Evolutionary conservation across 257 asterid species (phyloP), one percentile per base, ranked within the genome.

Genomic region (Jasminum sambac): DNA sequence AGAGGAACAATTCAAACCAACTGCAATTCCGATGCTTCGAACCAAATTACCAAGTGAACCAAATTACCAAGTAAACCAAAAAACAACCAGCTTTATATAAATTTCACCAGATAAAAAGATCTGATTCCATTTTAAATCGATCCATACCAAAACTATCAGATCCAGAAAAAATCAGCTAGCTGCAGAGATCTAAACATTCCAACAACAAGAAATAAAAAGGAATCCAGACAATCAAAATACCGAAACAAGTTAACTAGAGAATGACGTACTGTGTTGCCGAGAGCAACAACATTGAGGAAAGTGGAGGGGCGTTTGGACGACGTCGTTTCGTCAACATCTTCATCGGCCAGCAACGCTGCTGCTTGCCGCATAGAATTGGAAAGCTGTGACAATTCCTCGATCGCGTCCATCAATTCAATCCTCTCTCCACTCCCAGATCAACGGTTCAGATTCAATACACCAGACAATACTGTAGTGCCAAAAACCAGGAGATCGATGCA

Each of bases 281-380:
- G 86, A 50, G 93, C 97, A 79, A 91, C 99, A 72, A 89, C 96
- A 83, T 94, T 89, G 82, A 94, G 97, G 75, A 94, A 94, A 75
- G 96, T 82, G 69, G 97, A 86, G 1, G 89, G 48, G 30, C 99
- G 96, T 80, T 66, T 90, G 60, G 98, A 77, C 10, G 91, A 46
- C 30, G 93, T 17, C 75, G 87, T 78, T 76, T 89, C 99, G 40
- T 95, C 99, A 58, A 89, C 81, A 81, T 91, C 98, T 66, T 95
- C 99, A 72, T 91, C 99, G 39, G 98, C 96, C 34, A 95, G 94
- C 81, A 95, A 78, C 73, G 94, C 79, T 46, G 98, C 55, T 26
- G 98, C 98, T 83, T 89, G 99, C 84, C 90, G 85, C 96, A 95
- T 95, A 77, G 99, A 81, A 78, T 95, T 95, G 44, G 99, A 85